These are phyloP conservation scores for Salvia splendens DNA, from an alignment of 257 asterid species.

Conservation along the genomic window DNA sequence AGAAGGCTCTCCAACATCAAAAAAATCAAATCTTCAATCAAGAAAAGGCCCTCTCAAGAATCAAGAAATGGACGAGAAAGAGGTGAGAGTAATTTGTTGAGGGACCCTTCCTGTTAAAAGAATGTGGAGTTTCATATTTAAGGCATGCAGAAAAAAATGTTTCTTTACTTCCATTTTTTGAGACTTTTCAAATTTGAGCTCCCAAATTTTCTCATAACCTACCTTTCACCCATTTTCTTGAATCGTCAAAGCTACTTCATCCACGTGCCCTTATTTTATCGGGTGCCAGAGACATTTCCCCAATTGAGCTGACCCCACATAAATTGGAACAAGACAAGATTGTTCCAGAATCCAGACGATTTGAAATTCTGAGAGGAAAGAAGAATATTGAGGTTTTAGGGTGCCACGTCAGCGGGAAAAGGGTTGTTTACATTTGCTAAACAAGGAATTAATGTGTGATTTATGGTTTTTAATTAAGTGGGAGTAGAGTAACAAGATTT, in stretches of 20 bases:
- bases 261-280: slow-evolving; percentile 41
- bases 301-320: slow-evolving; percentile 33
- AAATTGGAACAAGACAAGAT: neutral
- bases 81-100: neutral
- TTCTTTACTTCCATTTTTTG: neutral
- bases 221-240: slow-evolving; percentile 37
- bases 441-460: neutral
- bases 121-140: slow-evolving; percentile 7
- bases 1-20: slow-evolving; percentile 55
- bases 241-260: slow-evolving; percentile 25
- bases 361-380: slow-evolving; percentile 28
- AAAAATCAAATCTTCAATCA: slow-evolving; percentile 27
- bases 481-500: slow-evolving; percentile 4
- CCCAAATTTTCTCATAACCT: slow-evolving; percentile 52
- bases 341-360: slow-evolving; percentile 7
- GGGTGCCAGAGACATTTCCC: slow-evolving; percentile 32
- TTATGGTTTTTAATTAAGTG: neutral
- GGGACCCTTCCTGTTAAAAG: slow-evolving; percentile 27
- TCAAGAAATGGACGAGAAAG: neutral
- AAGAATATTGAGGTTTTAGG: slow-evolving; percentile 18
- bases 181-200: slow-evolving; percentile 22
- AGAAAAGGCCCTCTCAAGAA: slow-evolving; percentile 24
- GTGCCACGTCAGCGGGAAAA: slow-evolving; percentile 2
- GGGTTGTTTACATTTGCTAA: slow-evolving; percentile 2
- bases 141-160: slow-evolving; percentile 14